Conservation (phyloP, 768 basidiomycete species). For the Phanerochaete carnosa region DNA sequence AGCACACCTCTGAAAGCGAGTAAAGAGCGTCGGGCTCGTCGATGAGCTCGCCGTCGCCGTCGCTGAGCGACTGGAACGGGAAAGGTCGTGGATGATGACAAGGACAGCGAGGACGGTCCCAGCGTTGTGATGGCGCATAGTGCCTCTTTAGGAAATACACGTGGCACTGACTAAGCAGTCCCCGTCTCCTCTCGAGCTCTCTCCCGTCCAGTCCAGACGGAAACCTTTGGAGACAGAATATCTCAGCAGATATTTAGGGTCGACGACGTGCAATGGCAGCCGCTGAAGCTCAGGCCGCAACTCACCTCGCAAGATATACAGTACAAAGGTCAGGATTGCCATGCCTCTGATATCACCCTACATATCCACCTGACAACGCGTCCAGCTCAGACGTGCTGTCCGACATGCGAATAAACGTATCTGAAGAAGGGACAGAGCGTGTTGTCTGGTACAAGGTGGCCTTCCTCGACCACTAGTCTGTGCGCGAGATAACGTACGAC, state of each 20-base stretch:
- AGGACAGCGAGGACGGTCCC: background rate
- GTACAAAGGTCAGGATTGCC: conserved; percentile 7
- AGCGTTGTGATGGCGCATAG: conserved; percentile 7
- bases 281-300: background rate
- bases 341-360: background rate
- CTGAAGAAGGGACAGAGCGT: conserved; percentile 50
- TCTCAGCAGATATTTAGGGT: background rate
- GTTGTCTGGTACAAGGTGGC: conserved; percentile 76
- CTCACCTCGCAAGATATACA: conserved; percentile 1
- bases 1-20: background rate
- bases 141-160: conserved; percentile 1
- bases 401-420: conserved; percentile 65
- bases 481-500: conserved; percentile 3
- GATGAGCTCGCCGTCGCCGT: background rate
- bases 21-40: background rate
- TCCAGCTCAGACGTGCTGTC: conserved; percentile 69
- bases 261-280: background rate
- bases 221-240: background rate
- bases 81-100: conserved; percentile 2
- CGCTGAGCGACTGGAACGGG: background rate
- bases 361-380: background rate
- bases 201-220: too few species aligned
- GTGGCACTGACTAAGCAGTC: conserved; percentile 3
- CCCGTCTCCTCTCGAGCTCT: background rate
- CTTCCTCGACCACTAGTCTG: background rate